phyloP scores from a whole-genome alignment of 441 rosid genomes.

The Hura crepitans region DNA sequence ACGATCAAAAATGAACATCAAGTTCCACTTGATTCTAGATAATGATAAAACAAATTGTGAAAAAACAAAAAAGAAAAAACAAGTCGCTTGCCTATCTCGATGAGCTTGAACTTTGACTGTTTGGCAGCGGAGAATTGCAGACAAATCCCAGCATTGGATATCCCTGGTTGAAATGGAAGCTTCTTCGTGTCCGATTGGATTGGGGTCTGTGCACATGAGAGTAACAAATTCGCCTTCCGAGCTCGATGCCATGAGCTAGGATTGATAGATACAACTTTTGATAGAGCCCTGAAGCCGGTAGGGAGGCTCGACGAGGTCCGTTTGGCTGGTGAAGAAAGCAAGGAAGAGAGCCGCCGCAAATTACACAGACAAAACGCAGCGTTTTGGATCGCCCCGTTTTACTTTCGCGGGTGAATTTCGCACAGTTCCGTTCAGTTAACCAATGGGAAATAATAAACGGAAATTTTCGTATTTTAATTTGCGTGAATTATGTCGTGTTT shows the following conservation, averaged over 20 bases:
- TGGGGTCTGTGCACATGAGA: conserved; percentile 39
- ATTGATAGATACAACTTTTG: background rate
- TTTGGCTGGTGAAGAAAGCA: background rate
- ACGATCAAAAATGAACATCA: background rate
- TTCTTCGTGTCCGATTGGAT: conserved; percentile 24
- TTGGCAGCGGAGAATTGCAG: conserved; percentile 39
- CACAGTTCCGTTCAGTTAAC: too few species aligned
- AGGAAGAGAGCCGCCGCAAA: background rate
- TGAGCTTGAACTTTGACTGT: conserved; percentile 45
- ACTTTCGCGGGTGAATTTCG: too few species aligned
- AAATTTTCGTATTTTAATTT: too few species aligned
- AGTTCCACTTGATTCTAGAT: background rate
- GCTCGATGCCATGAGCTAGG: conserved; percentile 34
- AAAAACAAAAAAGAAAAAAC: background rate
- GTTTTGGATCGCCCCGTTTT: background rate
- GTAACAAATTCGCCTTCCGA: conserved; percentile 37
- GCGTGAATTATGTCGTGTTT: too few species aligned
- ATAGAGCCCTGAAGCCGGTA: too few species aligned
- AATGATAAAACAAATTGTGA: background rate
- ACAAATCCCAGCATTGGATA: conserved; percentile 44
- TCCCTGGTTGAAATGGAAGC: conserved; percentile 45
- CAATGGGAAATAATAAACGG: too few species aligned
- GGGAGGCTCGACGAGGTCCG: background rate
- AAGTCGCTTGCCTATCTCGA: conserved; percentile 44
- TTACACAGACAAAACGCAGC: background rate